Conservation (phyloP, 495 filamentous ascomycete species). For the Talaromyces proteolyticus region DNA sequence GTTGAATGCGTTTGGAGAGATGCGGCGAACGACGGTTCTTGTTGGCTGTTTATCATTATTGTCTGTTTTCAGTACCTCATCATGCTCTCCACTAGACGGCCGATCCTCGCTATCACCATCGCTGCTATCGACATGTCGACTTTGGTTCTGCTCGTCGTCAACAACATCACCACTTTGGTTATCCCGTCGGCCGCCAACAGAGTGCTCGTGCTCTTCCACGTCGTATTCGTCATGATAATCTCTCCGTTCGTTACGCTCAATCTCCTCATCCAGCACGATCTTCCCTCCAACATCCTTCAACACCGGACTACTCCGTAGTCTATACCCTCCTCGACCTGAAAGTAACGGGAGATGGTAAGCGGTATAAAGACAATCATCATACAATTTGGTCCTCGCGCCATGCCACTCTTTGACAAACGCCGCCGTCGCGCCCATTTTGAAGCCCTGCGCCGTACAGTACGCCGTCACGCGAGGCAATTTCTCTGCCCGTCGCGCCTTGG, state of each 20-base stretch:
- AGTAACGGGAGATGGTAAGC: constrained; percentile 91
- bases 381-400: constrained; percentile 94
- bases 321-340: constrained; percentile 77
- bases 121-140: constrained; percentile 1
- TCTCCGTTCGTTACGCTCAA: constrained; percentile 84
- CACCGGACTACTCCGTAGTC: constrained; percentile 82
- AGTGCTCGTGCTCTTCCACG: constrained; percentile 46
- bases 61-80: background rate
- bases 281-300: constrained; percentile 91
- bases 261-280: constrained; percentile 88
- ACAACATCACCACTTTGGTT: background rate
- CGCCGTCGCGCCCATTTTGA: constrained; percentile 77
- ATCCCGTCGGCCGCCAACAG: constrained; percentile 5
- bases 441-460: constrained; percentile 93
- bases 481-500: constrained; percentile 80
- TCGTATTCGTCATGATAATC: constrained; percentile 90
- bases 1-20: constrained; percentile 57
- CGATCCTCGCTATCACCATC: constrained; percentile 13
- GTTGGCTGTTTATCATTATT: constrained; percentile 8
- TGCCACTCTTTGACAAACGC: constrained; percentile 85
- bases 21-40: constrained; percentile 25
- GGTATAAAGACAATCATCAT: constrained; percentile 95
- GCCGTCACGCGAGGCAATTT: constrained; percentile 87
- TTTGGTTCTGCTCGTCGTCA: background rate
- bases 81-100: background rate